Evolutionary conservation across 805 yeast species (phyloP).

Genomic region (Yarrowia porcina): DNA sequence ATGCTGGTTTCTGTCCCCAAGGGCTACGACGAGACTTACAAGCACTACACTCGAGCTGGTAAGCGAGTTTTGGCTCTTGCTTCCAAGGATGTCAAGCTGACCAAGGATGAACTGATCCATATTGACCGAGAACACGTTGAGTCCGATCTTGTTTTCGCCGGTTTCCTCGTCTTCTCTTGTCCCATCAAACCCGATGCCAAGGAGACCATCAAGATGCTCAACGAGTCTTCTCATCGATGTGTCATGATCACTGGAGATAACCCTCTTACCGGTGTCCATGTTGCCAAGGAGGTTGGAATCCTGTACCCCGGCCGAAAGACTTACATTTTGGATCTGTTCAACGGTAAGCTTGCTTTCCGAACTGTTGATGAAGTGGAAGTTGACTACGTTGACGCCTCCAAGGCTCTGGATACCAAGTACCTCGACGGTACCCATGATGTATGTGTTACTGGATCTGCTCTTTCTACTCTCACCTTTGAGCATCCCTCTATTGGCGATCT

Average conservation of each 20-base stretch:
- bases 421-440: slow-evolving; percentile 62
- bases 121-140: slow-evolving; percentile 76
- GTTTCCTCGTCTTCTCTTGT: slow-evolving; percentile 94
- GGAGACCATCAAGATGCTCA: slow-evolving; percentile 85
- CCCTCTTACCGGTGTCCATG: slow-evolving; percentile 97
- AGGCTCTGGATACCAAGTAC: slow-evolving; percentile 47
- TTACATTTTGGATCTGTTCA: slow-evolving; percentile 81
- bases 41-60: slow-evolving; percentile 90
- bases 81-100: slow-evolving; percentile 63
- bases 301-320: slow-evolving; percentile 65
- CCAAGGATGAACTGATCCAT: slow-evolving; percentile 51
- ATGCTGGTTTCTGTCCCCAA: slow-evolving; percentile 72
- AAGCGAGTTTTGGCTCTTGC: slow-evolving; percentile 96
- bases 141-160: slow-evolving; percentile 71
- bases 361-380: slow-evolving; percentile 71
- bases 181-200: slow-evolving; percentile 93
- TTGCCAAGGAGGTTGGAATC: slow-evolving; percentile 88
- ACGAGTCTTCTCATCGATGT: slow-evolving; percentile 91
- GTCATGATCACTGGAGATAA: slow-evolving; percentile 99
- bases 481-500: slow-evolving; percentile 69
- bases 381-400: slow-evolving; percentile 62
- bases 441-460: slow-evolving; percentile 91
- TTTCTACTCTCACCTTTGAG: slow-evolving; percentile 53
- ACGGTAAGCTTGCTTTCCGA: slow-evolving; percentile 75
- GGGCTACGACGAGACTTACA: slow-evolving; percentile 78